Conservation (phyloP, 2,329 filamentous ascomycete genomes). For the Arachnomyces sp. region DNA sequence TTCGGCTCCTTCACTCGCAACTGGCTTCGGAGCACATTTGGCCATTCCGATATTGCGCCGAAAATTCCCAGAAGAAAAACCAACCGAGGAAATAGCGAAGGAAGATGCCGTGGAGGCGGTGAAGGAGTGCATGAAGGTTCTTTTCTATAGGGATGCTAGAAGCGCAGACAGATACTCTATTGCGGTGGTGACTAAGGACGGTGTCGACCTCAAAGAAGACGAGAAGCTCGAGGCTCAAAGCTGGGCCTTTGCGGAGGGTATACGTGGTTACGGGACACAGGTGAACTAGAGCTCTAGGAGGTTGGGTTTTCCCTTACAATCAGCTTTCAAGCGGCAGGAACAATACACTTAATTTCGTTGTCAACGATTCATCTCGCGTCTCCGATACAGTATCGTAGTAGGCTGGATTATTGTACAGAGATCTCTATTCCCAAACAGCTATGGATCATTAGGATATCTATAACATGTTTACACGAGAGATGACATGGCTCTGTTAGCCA, state of each 20-base stretch:
- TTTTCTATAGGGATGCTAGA: conserved; percentile 94
- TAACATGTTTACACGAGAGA: not conserved
- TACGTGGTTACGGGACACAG: conserved; percentile 92
- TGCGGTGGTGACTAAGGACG: conserved; percentile 79
- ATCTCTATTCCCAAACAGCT: not conserved
- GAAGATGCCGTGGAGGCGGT: conserved; percentile 75
- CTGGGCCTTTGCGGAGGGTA: conserved; percentile 95
- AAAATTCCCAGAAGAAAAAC: conserved; percentile 74
- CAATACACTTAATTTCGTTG: conserved; percentile 1
- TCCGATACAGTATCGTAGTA: not conserved
- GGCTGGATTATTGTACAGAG: not conserved
- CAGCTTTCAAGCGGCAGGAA: not conserved
- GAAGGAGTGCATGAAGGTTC: conserved; percentile 94
- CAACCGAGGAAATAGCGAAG: conserved; percentile 61
- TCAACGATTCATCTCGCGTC: not conserved
- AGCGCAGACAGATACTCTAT: conserved; percentile 88
- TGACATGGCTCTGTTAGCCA: not conserved
- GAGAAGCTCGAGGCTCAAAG: conserved; percentile 91
- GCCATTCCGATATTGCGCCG: conserved; percentile 86
- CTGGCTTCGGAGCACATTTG: conserved; percentile 86
- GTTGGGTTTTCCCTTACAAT: not conserved
- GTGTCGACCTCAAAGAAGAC: conserved; percentile 74
- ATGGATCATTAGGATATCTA: not conserved
- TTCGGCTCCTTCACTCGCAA: conserved; percentile 78
- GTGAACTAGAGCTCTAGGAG: conserved; percentile 38